Percentiles rank a stretch among this genome's conserved stretches.
These are phyloP conservation scores for Fusarium chuoi DNA, from an alignment of 2,329 filamentous ascomycete genomes.

Conservation along the genomic window DNA sequence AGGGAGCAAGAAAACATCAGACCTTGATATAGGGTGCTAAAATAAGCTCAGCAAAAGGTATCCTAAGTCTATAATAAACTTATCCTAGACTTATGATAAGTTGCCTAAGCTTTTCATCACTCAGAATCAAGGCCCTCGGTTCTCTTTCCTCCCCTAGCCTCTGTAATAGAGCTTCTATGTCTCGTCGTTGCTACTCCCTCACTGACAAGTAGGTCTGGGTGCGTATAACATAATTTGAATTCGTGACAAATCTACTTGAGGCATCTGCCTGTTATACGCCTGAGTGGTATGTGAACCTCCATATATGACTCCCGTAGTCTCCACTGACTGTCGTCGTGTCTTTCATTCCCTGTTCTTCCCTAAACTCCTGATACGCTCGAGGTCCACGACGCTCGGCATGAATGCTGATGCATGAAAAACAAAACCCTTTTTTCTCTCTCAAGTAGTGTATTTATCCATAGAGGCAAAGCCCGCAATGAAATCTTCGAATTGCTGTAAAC, in stretches of 20 bases:
- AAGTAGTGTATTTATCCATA: not conserved
- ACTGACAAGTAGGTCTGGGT: not conserved
- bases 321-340: constrained; percentile 12
- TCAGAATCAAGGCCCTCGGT: not conserved
- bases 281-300: constrained; percentile 9
- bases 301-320: not conserved
- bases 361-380: constrained; percentile 24
- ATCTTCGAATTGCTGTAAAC: not conserved
- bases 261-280: constrained; percentile 34
- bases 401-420: not conserved
- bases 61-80: not conserved
- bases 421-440: not conserved
- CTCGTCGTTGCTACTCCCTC: not conserved
- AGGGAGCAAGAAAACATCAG: not conserved
- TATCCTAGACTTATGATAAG: not conserved
- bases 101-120: not conserved
- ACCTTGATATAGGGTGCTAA: not conserved
- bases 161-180: not conserved
- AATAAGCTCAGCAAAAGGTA: not conserved
- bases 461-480: not conserved
- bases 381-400: not conserved
- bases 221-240: not conserved
- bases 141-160: not conserved
- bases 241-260: constrained; percentile 22
- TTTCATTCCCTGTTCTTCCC: constrained; percentile 14